Percentiles rank a stretch among this genome's conserved stretches.
These are phyloP conservation scores for Sclerotinia nivalis DNA, from an alignment of 2,329 filamentous ascomycete species.

Conservation along the genomic window DNA sequence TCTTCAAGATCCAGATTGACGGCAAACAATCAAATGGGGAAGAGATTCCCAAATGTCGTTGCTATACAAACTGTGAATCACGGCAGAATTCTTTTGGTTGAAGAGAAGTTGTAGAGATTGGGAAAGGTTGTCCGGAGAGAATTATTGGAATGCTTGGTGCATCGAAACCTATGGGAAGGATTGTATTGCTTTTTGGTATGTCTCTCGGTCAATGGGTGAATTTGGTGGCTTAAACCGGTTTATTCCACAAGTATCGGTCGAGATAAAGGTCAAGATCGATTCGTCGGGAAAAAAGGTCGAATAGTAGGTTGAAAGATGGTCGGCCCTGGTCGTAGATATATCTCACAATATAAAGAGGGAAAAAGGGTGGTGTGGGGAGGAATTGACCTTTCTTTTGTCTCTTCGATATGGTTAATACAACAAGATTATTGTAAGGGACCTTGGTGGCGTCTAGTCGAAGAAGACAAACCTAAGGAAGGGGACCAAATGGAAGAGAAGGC, in stretches of 20 bases:
- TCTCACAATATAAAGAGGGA: slow-evolving; percentile 10
- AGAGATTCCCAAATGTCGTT: slow-evolving; percentile 18
- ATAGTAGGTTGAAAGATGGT: slow-evolving; percentile 8
- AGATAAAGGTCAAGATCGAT: slow-evolving; percentile 14
- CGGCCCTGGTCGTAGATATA: slow-evolving; percentile 15
- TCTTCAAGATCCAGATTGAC: slow-evolving; percentile 1
- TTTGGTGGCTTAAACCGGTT: slow-evolving; percentile 1
- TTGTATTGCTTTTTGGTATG: slow-evolving; percentile 1
- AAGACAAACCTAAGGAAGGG: background rate
- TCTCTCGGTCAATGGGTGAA: background rate
- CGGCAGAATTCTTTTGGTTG: slow-evolving; percentile 9
- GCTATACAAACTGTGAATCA: slow-evolving; percentile 17
- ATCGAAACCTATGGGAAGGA: slow-evolving; percentile 12
- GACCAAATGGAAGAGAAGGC: background rate
- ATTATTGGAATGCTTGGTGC: slow-evolving; percentile 24
- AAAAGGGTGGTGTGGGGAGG: slow-evolving; percentile 1
- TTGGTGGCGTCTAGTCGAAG: slow-evolving; percentile 16
- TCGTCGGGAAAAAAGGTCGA: background rate
- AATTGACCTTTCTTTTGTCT: slow-evolving; percentile 3
- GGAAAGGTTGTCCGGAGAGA: slow-evolving; percentile 18
- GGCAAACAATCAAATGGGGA: slow-evolving; percentile 20
- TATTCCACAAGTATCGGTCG: slow-evolving; percentile 4
- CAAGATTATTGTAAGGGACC: background rate
- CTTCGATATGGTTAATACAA: background rate
- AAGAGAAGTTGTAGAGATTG: background rate